Conservation (phyloP, 495 filamentous ascomycete genomes). For the Aspergillus homomorphus region DNA sequence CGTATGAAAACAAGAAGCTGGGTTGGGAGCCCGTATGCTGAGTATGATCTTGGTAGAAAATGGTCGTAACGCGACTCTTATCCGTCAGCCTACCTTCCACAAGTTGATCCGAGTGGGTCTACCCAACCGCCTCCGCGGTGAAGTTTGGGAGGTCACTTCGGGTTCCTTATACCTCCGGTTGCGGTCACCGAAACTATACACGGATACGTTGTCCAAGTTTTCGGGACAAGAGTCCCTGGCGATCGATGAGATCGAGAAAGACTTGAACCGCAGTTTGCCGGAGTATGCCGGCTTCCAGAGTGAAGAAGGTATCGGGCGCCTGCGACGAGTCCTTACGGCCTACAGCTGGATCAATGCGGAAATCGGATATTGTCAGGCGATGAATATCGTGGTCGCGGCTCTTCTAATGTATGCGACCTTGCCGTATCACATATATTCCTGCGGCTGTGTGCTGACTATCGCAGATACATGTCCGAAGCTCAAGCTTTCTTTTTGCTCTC, state of each 20-base stretch:
- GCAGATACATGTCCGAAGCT: conserved; percentile 88
- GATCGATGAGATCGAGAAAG: conserved; percentile 98
- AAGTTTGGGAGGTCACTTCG: conserved; percentile 93
- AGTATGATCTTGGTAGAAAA: conserved; percentile 59
- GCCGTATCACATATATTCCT: neutral
- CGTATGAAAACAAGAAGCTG: neutral
- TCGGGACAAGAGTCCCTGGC: conserved; percentile 82
- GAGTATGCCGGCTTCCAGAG: conserved; percentile 98
- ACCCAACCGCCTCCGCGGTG: conserved; percentile 87
- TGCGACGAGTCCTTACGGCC: conserved; percentile 86
- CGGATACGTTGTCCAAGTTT: conserved; percentile 78
- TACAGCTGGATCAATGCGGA: conserved; percentile 96
- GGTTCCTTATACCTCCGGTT: conserved; percentile 86
- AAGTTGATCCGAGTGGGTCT: conserved; percentile 94
- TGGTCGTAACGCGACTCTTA: conserved; percentile 84
- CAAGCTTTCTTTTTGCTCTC: conserved; percentile 96
- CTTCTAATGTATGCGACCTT: conserved; percentile 68
- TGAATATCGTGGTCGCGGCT: conserved; percentile 98
- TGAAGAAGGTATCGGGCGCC: conserved; percentile 87
- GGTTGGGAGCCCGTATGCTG: conserved; percentile 10
- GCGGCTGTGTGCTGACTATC: conserved; percentile 20
- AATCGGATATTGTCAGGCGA: conserved; percentile 97
- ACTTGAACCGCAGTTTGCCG: conserved; percentile 90
- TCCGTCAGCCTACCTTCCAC: conserved; percentile 95
- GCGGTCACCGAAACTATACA: conserved; percentile 77